Base-by-base conservation (phyloP, 192 early-diverging fungal genomes). In the Entophlyctis luteolus region DNA sequence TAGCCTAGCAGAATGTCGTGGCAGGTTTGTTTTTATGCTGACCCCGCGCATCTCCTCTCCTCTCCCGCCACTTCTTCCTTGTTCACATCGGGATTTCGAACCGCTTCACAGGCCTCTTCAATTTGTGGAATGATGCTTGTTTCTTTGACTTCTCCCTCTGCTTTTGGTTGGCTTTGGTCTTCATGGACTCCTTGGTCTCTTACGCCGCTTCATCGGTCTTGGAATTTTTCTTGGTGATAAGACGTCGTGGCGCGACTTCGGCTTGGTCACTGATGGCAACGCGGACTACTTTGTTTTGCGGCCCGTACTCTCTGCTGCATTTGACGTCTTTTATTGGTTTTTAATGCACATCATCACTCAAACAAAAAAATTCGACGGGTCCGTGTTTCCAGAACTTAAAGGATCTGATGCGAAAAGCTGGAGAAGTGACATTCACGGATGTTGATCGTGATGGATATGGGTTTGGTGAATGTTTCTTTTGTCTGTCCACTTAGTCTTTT, bases 381-480 rank as follows among this genome's bases (percentile, higher is more conserved):
- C 27, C 25, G 10, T 52, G 6, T 52, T 73, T 78, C 70, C 81
- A 96, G 93, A 94, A 94, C 81, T 83, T 98, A 79, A 98, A 98
- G 81, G 94, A 96, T 72, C 80, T 93, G 67, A 91, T 95, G 79
- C 89, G 93, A 62, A 91, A 92, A 68, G 94, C 91, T 31, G 94
- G 94, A 54, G 91, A 95, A 72, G 94, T 98, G 18, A 84, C 87
- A 27, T 98, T 92, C 82, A 90, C 96, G 4, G 93, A 96, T 72
- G 84, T 92, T 57, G 89, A 87, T 78, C 90, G 88, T 12, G 80
- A 88, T 31, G 92, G 91, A 31, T 86, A 91, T 74, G 96, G 90
- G 89, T 92, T 75, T 75, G 81, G 36, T 35, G 60, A 48, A 16
- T 1, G 46, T 72, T 18, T 68, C 23, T 67, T 49, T 60, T 31